Conservation (phyloP, 441 rosid species). For the Croton setiger region DNA sequence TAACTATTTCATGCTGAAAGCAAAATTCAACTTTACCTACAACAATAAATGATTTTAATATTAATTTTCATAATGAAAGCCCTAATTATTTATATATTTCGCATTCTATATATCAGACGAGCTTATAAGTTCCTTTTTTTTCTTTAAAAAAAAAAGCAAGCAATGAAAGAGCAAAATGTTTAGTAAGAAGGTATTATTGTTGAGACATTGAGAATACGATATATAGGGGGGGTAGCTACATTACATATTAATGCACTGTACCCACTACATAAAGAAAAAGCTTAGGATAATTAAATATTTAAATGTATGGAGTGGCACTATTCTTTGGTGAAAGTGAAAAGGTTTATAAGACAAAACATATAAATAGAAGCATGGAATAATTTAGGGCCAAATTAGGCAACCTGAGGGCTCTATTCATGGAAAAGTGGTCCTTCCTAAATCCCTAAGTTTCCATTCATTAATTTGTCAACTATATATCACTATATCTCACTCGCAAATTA, state of each 20-base stretch:
- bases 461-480: constrained; percentile 11
- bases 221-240: neutral
- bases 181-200: neutral
- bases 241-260: neutral
- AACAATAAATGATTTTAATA: neutral
- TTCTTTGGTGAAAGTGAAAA: constrained; percentile 1
- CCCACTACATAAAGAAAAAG: constrained; percentile 9
- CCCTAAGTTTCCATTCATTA: neutral
- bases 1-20: neutral
- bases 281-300: neutral
- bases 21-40: neutral
- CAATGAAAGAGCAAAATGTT: neutral
- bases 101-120: too few species aligned
- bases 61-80: too few species aligned
- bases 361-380: neutral
- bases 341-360: neutral
- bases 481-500: neutral
- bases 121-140: too few species aligned
- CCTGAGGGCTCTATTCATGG: neutral
- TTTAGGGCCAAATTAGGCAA: constrained; percentile 8
- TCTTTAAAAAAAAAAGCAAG: too few species aligned
- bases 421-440: constrained; percentile 7
- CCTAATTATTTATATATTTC: too few species aligned
- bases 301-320: neutral
- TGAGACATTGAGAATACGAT: neutral